Evolutionary conservation across 2,329 filamentous ascomycete genomes (phyloP).

Genomic region (Xylaria multiplex): DNA sequence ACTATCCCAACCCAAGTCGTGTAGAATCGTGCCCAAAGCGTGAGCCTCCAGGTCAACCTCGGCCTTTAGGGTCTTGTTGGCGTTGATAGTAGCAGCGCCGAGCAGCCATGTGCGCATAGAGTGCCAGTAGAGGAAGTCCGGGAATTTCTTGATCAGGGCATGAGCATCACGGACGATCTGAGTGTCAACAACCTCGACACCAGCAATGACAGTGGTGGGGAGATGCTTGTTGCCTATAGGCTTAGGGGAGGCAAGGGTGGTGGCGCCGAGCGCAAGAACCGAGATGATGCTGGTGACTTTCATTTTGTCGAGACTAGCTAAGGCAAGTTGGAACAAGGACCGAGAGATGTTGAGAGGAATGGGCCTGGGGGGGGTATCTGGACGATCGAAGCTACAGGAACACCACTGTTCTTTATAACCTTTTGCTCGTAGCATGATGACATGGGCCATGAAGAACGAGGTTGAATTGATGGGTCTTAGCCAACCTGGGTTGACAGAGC

Average conservation of each 20-base stretch:
- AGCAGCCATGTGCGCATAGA: slow-evolving; percentile 31
- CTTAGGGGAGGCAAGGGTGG: slow-evolving; percentile 25
- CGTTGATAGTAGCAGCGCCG: slow-evolving; percentile 33
- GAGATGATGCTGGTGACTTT: slow-evolving; percentile 33
- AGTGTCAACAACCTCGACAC: slow-evolving; percentile 37
- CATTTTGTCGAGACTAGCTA: slow-evolving; percentile 24
- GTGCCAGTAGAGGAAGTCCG: slow-evolving; percentile 35
- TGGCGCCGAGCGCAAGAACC: slow-evolving; percentile 29
- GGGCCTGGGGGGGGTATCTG: background rate
- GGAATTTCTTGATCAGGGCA: slow-evolving; percentile 31
- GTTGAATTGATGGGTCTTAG: background rate
- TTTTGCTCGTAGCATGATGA: background rate
- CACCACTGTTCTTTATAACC: slow-evolving; percentile 21
- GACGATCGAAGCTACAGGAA: slow-evolving; percentile 1
- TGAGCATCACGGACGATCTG: slow-evolving; percentile 36
- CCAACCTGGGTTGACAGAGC: slow-evolving; percentile 5
- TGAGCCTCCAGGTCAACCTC: slow-evolving; percentile 34
- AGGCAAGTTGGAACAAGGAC: background rate
- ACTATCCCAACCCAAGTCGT: slow-evolving; percentile 38
- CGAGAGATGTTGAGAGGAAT: slow-evolving; percentile 8
- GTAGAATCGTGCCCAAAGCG: slow-evolving; percentile 36
- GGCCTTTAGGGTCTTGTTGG: slow-evolving; percentile 32
- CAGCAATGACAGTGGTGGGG: slow-evolving; percentile 33
- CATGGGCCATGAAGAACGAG: background rate
- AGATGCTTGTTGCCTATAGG: slow-evolving; percentile 17